Evolutionary conservation across 176 grass and related monocot genomes (phyloP).

Genomic region (Oryza punctata): DNA sequence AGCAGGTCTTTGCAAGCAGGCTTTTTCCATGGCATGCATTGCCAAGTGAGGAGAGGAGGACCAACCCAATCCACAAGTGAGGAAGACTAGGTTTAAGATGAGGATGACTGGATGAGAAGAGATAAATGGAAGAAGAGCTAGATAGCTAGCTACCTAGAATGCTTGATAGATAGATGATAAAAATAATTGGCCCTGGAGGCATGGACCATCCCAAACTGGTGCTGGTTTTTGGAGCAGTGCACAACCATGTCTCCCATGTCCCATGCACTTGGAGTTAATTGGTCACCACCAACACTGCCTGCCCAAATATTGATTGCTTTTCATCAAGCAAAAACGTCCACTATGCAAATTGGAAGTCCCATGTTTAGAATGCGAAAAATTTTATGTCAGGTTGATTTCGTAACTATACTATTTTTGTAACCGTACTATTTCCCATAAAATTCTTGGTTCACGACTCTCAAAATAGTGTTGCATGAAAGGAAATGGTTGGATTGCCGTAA

Average conservation of each 20-base stretch:
- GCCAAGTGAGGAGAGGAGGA: neutral
- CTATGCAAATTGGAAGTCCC: neutral
- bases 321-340: neutral
- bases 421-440: neutral
- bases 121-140: neutral
- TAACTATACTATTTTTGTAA: neutral
- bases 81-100: neutral
- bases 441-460: neutral
- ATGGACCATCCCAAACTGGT: conserved; percentile 28
- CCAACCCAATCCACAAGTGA: conserved; percentile 19
- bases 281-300: neutral
- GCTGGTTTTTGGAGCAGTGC: conserved; percentile 29
- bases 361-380: neutral
- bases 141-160: neutral
- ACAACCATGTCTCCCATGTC: conserved; percentile 25
- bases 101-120: neutral
- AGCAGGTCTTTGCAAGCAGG: conserved; percentile 13
- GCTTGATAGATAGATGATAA: neutral
- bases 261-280: neutral
- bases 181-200: conserved; percentile 9
- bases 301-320: neutral
- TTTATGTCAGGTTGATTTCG: neutral
- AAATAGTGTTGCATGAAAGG: too few relatives aligned
- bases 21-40: neutral
- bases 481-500: too few relatives aligned